A percentile compares a stretch with the other conserved stretches of the same genome.
These are phyloP conservation scores for Citrus cavaleriei DNA, from an alignment of 345 rosid species.

Conservation along the genomic window DNA sequence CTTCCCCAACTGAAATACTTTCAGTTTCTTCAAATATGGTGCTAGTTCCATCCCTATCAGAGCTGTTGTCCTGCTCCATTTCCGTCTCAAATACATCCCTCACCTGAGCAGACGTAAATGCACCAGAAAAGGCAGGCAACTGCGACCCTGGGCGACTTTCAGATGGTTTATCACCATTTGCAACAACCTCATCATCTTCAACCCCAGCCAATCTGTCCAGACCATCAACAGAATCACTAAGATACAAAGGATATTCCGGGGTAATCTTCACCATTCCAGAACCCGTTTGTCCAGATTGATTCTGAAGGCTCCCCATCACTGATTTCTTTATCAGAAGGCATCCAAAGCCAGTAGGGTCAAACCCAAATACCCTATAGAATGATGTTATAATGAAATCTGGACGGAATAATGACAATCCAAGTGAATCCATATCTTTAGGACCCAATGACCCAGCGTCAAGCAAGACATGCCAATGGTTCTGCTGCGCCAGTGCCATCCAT, in stretches of 20 bases:
- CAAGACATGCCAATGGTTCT: slow-evolving; percentile 96
- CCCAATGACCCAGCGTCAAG: slow-evolving; percentile 99
- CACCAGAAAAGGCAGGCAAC: slow-evolving; percentile 97
- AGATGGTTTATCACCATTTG: slow-evolving; percentile 48
- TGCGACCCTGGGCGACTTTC: slow-evolving; percentile 59
- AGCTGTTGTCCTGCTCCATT: slow-evolving; percentile 77
- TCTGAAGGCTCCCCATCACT: slow-evolving; percentile 91
- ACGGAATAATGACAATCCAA: slow-evolving; percentile 90
- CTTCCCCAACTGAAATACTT: slow-evolving; percentile 85
- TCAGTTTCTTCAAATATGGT: slow-evolving; percentile 93
- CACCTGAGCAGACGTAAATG: slow-evolving; percentile 78
- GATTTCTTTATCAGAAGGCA: slow-evolving; percentile 97
- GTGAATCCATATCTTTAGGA: slow-evolving; percentile 99
- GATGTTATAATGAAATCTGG: slow-evolving; percentile 97
- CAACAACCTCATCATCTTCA: slow-evolving; percentile 52
- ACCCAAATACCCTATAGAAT: slow-evolving; percentile 92
- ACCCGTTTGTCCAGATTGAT: slow-evolving; percentile 83
- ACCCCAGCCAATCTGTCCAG: slow-evolving; percentile 58
- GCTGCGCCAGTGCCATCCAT: slow-evolving; percentile 99
- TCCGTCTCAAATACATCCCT: slow-evolving; percentile 90
- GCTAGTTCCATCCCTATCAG: slow-evolving; percentile 84
- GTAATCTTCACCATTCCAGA: slow-evolving; percentile 97
- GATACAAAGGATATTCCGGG: slow-evolving; percentile 89
- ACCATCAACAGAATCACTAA: slow-evolving; percentile 87
- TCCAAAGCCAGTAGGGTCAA: slow-evolving; percentile 98